Base-by-base conservation (phyloP, 495 filamentous ascomycete species). In the Neurospora terricola region DNA sequence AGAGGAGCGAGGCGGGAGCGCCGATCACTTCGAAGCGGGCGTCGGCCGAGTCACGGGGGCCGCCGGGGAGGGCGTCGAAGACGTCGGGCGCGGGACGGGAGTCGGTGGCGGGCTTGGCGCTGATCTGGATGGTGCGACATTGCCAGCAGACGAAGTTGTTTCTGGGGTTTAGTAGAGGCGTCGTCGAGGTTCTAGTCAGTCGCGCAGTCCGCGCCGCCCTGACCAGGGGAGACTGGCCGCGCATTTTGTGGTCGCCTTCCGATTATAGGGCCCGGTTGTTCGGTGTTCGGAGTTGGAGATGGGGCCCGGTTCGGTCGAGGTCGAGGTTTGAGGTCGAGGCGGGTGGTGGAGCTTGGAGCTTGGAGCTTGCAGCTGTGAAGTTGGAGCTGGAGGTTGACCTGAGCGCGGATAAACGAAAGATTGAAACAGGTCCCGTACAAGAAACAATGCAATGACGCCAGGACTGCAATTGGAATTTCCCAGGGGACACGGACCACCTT, bases 1-100 rank as follows among this genome's bases (percentile, higher is more conserved):
- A 97, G 77, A 99, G 92, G 66, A 99, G 88, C 40, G 96, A 97
- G 79, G 92, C 94, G 4, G 94, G 93, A 27, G 92, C 86, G 69
- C 94, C 96, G 74, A 98, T 82, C 38, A 98, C 93, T 79, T 98
- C 93, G 80, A 99, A 99, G 71, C 89, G 90, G 23, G 95, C 96
- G 90, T 98, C 96, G 54, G 84, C 78, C 12, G 81, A 73, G 73
- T 84, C 83, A 62, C 79, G 75, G 5, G 77, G 73, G 18, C 74
- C 72, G 43, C 75, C 76, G 7, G 78, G 69, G n/a, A 81, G 79
- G 6, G 79, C 78, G 71, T 81, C 84, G 68, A 87, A 86, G 16
- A 82, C 81, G 78, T 86, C 86, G 76, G 81, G 77, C 39, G 78
- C 76, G 38, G 81, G 78, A 16, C 86, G 82, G n/a, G 85, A 82